Base-by-base conservation (phyloP, 129 eudicot species). In the carrot (Daucus carota) region DNA sequence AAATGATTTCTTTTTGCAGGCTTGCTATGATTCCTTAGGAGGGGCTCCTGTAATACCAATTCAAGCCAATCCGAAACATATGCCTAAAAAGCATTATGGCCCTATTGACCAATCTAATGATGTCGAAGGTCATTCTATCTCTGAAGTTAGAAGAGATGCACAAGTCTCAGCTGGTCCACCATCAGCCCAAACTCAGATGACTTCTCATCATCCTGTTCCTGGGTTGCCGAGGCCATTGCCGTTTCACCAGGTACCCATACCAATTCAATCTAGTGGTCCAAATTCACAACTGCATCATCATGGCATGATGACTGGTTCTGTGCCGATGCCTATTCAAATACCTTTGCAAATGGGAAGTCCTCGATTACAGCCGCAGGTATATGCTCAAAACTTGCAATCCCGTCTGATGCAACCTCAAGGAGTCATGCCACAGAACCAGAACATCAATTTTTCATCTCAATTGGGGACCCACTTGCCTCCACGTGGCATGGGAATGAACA, bases 361-460 rank as follows among this genome's bases (percentile, higher is more conserved):
- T 15, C 92, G 76, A 81, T 82, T 84, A 78, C 92, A 79, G 46
- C 93, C 75, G 38, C 85, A 74, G 24, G 80, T 88, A 57, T 94
- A 74, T 79, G 84, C 88, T 68, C 81, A 86, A 24, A 78, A 87
- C 46, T 86, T 90, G 18, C 98, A 85, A 78, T 90, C 89, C 57
- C 97, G 84, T 82, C 79, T 81, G n/a, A 83, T 91, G 88, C 94
- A 85, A 70, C 47, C 91, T 76, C 97, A 86, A 67, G 97, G 96
- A 41, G 77, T 94, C 60, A 86, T 91, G 79, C 97, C 89, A 81
- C 97, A 83, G 83, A 84, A 83, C 18, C 98, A 84, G 80, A 75
- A 83, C 74, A 62, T 89, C 72, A 65, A 79, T 59, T 91, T 84
- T 75, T 75, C 89, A 43, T 78, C 97, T 70, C 93, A 81, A 45